Evolutionary conservation across 2,329 filamentous ascomycete genomes (phyloP), one percentile per base, ranked within the genome.

Genomic region (Aspergillus sp.): DNA sequence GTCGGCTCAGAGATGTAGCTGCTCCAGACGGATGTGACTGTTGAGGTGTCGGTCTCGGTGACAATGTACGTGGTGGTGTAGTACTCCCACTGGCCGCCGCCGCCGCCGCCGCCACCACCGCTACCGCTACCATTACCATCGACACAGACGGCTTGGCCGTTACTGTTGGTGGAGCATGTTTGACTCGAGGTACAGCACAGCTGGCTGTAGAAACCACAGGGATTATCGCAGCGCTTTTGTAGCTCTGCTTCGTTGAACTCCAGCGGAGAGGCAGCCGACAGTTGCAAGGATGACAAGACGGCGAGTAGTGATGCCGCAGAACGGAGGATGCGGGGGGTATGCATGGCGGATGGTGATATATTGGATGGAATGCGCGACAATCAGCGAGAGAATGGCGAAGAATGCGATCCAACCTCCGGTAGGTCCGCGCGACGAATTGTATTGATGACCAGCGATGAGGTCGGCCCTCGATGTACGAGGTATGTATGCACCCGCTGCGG

Each of bases 51-150:
- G 11, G 80, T 84, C 63, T 82, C 76, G n/a, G 69, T 71, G 35
- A 57, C 56, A 11, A 80, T 74, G 60, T 73, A 84, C 5, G 79
- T 83, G 2, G 80, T 80, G 16, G 82, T 86, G 61, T 73, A 82
- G 67, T 78, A 79, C 55, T 79, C 65, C 80, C 81, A 85, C 55
- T 72, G 66, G n/a, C 78, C 79, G 17, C 17, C 19, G 13, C 63
- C 62, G 49, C 60, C 68, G 43, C 58, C 57, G 30, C 60, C 59
- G 13, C n/a, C n/a, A n/a, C n/a, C 51, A 35, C 11, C 11, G 13
- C 26, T 30, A 30, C 26, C 26, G 26, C 50, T 50, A 50, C 61
- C 45, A 48, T 59, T 58, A 22, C 60, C 60, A 14, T 55, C 42
- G 14, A 47, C 30, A 65, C 80, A 83, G 56, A 74, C 70, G 36